Evolutionary conservation across 257 asterid genomes (phyloP), one percentile per base, ranked within the genome.

Genomic region (Capsicum baccatum): DNA sequence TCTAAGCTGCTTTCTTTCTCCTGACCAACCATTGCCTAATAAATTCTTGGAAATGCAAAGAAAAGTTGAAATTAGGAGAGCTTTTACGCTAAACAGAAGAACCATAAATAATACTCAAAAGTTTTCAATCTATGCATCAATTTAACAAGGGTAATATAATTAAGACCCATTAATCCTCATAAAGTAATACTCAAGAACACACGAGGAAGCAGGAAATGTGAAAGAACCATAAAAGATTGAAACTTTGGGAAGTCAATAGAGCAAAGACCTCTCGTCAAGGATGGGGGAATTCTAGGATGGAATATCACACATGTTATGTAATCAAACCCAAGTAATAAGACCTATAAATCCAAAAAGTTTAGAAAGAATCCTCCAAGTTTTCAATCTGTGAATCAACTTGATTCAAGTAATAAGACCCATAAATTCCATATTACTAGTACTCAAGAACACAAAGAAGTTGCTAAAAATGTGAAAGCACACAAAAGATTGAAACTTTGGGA

Each of bases 161-260:
- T 39, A 39, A 74, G 44, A 50, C 11, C 9, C 57, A n/a, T 8
- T 39, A 39, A 16, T 39, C 8, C 8, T 6, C 73, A 35, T 35
- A 67, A 13, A 35, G 19, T 67, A 14, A 35, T 35, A 66, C 55
- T 47, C 58, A 71, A 47, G 58, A 71, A 44, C 37, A 71, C 39
- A 44, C 10, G 4, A 70, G 17, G 55, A 69, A 16, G 78, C 26
- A 6, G 14, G 44, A 70, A 3, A 70, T 70, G 13, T 70, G 16
- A 44, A 47, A 71, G 33, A 57, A 71, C 79, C 58, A 47, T 6
- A 69, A 59, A 71, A 71, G 33, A 8, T 78, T 54, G 26, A 78
- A 54, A 54, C 82, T 54, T 78, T 54, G 33, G 63, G 16, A 78
- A 78, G 66, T 78, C 82, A 78, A 78, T 42, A 14, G 14, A 54